Percentiles rank a stretch among this genome's conserved stretches.
Conservation (phyloP, 2,329 filamentous ascomycete genomes). For the Nemania sp. region DNA sequence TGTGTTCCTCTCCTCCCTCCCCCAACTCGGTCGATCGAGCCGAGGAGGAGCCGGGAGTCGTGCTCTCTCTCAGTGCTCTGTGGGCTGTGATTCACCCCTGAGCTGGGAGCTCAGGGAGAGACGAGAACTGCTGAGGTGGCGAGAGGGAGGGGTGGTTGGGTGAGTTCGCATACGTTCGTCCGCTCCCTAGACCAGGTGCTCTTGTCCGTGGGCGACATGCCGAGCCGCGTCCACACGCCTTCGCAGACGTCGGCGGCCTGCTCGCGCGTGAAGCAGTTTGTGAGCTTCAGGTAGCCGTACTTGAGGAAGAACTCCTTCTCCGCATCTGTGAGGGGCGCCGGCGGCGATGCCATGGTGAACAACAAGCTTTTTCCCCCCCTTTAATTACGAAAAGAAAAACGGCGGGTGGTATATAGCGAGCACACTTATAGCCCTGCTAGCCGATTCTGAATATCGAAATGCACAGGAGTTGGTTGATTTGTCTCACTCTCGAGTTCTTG, state of each 20-base stretch:
- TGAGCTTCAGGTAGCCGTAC: conserved; percentile 60
- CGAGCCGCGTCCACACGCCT: conserved; percentile 67
- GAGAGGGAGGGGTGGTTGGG: not conserved
- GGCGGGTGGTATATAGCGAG: not conserved
- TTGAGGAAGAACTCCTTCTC: conserved; percentile 54
- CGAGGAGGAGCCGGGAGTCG: not conserved
- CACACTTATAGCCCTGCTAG: not conserved
- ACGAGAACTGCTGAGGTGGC: not conserved
- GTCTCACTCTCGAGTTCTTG: no score
- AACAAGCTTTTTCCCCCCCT: not conserved
- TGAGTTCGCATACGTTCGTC: conserved; percentile 52
- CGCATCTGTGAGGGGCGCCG: conserved; percentile 38
- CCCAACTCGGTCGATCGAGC: not conserved
- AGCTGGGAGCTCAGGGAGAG: not conserved
- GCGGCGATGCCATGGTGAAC: conserved; percentile 34
- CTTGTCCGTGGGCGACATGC: conserved; percentile 66
- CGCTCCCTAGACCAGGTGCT: conserved; percentile 66
- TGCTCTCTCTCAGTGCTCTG: not conserved
- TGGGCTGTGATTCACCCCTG: no score
- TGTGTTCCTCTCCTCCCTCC: not conserved
- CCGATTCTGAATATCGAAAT: not conserved
- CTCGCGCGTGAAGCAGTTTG: conserved; percentile 48
- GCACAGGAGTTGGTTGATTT: not conserved
- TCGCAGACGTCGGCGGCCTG: conserved; percentile 41
- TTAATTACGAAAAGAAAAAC: no score